Percentiles rank a stretch among this genome's conserved stretches.
Conservation (phyloP, 2,329 filamentous ascomycete genomes). For the Talaromyces piceae region DNA sequence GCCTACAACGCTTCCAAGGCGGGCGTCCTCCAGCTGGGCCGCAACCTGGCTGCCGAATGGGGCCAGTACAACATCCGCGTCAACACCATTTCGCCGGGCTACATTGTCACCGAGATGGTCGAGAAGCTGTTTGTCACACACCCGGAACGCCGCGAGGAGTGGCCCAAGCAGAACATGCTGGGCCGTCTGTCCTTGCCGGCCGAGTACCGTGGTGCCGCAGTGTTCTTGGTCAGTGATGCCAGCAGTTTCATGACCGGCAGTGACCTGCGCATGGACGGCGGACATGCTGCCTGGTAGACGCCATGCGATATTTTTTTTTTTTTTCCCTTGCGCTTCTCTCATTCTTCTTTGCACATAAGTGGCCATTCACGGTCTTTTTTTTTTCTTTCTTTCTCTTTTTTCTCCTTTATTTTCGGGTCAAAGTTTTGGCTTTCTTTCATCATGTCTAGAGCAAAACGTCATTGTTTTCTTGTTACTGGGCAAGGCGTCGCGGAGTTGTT, state of each 20-base stretch:
- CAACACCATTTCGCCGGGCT: constrained; percentile 43
- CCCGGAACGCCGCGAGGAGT: constrained; percentile 70
- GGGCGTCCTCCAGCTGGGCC: constrained; percentile 40
- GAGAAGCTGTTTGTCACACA: constrained; percentile 48
- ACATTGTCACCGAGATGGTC: constrained; percentile 42
- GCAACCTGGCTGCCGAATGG: constrained; percentile 44
- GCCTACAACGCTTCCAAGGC: constrained; percentile 45
- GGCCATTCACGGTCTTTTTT: no score
- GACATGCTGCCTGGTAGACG: constrained; percentile 46
- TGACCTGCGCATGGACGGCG: constrained; percentile 49
- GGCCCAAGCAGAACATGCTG: constrained; percentile 83
- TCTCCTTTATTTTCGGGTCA: no score
- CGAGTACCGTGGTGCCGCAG: constrained; percentile 56
- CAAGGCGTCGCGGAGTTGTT: no score
- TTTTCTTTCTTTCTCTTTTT: no score
- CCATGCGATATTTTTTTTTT: neutral
- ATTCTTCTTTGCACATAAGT: no score
- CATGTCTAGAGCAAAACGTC: no score
- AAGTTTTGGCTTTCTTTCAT: no score
- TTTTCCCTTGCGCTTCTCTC: neutral
- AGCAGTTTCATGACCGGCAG: constrained; percentile 51
- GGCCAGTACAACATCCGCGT: constrained; percentile 42
- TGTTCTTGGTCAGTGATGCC: constrained; percentile 42
- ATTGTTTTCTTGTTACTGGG: no score
- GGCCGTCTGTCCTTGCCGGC: constrained; percentile 58